Conservation (phyloP, 2,329 filamentous ascomycete genomes). For the Fusarium chaquense region DNA sequence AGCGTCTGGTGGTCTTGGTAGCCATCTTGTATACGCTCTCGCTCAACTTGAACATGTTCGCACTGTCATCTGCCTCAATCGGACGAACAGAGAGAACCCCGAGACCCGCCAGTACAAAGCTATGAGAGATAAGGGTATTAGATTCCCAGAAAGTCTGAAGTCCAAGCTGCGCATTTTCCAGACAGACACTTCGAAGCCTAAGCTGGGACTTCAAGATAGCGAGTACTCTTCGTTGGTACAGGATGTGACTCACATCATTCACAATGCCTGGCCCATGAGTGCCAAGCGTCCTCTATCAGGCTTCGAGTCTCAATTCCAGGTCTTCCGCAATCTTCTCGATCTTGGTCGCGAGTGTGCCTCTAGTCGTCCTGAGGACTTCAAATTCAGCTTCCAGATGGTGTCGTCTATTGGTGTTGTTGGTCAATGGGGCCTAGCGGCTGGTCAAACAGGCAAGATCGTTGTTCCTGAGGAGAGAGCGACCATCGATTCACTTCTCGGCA, state of each 20-base stretch:
- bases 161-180: conserved; percentile 23
- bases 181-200: conserved; percentile 15
- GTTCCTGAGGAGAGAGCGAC: conserved; percentile 29
- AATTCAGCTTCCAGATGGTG: conserved; percentile 37
- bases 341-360: conserved; percentile 10
- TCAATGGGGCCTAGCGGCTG: conserved; percentile 20
- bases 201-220: conserved; percentile 1
- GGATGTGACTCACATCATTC: conserved; percentile 26
- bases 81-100: conserved; percentile 3
- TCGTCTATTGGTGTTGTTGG: conserved; percentile 28
- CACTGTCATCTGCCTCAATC: conserved; percentile 26
- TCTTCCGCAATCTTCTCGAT: conserved; percentile 36
- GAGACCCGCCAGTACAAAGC: conserved; percentile 17
- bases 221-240: neutral
- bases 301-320: conserved; percentile 39
- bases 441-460: conserved; percentile 24
- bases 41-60: conserved; percentile 25
- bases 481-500: conserved; percentile 23
- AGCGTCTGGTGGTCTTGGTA: conserved; percentile 19
- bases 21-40: conserved; percentile 30
- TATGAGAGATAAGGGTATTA: conserved; percentile 34
- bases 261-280: conserved; percentile 44
- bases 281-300: conserved; percentile 34
- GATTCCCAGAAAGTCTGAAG: conserved; percentile 20
- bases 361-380: neutral